Evolutionary conservation across 768 basidiomycete genomes (phyloP).

Genomic region (Leccinellum rugosiceps): DNA sequence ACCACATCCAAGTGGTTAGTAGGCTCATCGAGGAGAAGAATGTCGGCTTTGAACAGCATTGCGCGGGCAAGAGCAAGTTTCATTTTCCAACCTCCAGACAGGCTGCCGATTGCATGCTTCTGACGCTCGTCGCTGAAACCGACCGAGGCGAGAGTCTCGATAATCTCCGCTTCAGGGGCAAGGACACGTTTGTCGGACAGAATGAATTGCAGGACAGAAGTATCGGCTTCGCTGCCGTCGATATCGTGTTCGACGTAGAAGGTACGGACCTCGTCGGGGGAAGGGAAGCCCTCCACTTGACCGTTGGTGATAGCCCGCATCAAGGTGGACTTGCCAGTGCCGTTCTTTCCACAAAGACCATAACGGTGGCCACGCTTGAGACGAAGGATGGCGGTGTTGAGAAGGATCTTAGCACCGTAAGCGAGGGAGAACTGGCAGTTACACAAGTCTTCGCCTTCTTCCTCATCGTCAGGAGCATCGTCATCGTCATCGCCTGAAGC

Average conservation of each 20-base stretch:
- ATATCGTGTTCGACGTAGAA: slow-evolving; percentile 99
- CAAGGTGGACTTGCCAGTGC: slow-evolving; percentile 95
- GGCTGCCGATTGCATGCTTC: slow-evolving; percentile 76
- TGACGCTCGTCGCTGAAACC: slow-evolving; percentile 91
- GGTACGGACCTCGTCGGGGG: slow-evolving; percentile 94
- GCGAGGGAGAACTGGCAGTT: slow-evolving; percentile 99
- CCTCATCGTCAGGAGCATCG: slow-evolving; percentile 79
- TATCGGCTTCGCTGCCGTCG: slow-evolving; percentile 91
- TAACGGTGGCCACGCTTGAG: slow-evolving; percentile 99
- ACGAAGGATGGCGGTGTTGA: slow-evolving; percentile 94
- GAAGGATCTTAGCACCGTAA: slow-evolving; percentile 97
- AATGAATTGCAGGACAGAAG: slow-evolving; percentile 87
- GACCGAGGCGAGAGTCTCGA: slow-evolving; percentile 83
- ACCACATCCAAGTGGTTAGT: slow-evolving; percentile 97
- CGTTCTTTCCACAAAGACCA: slow-evolving; percentile 97
- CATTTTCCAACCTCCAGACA: slow-evolving; percentile 99
- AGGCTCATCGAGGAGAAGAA: slow-evolving; percentile 93
- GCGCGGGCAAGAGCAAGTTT: slow-evolving; percentile 96
- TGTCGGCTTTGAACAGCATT: slow-evolving; percentile 98
- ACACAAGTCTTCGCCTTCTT: slow-evolving; percentile 98
- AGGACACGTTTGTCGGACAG: slow-evolving; percentile 79
- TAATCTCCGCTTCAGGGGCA: slow-evolving; percentile 63
- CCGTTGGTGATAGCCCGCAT: slow-evolving; percentile 93
- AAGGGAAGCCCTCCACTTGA: slow-evolving; percentile 98
- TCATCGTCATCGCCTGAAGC: slow-evolving; percentile 68